Base-by-base conservation (phyloP, 2,329 filamentous ascomycete genomes). In the Apiospora pterosperma region DNA sequence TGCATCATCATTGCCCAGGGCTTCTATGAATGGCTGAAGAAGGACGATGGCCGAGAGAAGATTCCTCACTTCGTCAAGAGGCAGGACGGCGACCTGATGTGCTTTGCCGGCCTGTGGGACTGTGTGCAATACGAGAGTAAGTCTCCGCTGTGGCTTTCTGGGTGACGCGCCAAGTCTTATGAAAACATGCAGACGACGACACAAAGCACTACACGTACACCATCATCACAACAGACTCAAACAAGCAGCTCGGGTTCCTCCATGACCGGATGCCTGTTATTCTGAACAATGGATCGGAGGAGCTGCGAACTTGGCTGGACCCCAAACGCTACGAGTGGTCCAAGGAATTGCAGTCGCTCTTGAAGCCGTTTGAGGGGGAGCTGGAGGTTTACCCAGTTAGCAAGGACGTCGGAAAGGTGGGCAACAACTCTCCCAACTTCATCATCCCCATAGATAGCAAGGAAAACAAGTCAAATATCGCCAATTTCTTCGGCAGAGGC, bases 231-330 rank as follows among this genome's bases (percentile, higher is more conserved):
- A 98, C 95, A 1, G 86, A 90, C 66, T 92, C 93, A 8, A 97
- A 95, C 72, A 82, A 89, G 67, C 91, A 95, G 75, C 82, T 98
- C 60, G 88, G 84, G 34, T 98, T 97, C 69, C 82, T 99, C 21
- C 96, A 99, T 75, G 91, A 97, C 73, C 89, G 96, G 19, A 99
- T 99, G 96, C 96, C 96, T 0, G 95, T 97, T 6, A 92, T 98
- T 36, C 77, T 99, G 0, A 89, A 97, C 6, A 88, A 91, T 5
- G 88, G 88, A 4, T 92, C 90, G 0, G 84, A 91, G 1, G 85
- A 82, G 12, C 82, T 97, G 73, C 84, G 81, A 63, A 88, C 76
- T 5, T 97, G 93, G 93, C 82, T 98, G 21, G 91, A 97, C 74
- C 93, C 93, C 0, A 79, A 75, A 2, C 84, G 85, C 21, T 81